Evolutionary conservation across 495 filamentous ascomycete genomes (phyloP).

Genomic region (Penicillium dipodomyicola): DNA sequence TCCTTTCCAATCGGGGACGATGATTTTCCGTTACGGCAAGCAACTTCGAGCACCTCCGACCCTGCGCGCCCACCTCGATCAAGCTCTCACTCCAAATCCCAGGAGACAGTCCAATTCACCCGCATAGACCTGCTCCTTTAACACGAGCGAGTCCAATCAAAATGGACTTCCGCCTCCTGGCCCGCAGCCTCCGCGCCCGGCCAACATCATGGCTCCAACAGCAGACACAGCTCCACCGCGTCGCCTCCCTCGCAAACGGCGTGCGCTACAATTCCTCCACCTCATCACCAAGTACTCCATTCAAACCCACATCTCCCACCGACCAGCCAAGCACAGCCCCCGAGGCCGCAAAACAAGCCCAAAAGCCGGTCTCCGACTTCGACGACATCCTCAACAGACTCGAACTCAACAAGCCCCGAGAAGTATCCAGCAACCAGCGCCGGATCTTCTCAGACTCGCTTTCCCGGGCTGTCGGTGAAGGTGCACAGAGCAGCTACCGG

Average conservation of each 20-base stretch:
- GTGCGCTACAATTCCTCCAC: slow-evolving; percentile 30
- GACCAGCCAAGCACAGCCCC: slow-evolving; percentile 11
- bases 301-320: slow-evolving; percentile 9
- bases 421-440: slow-evolving; percentile 4
- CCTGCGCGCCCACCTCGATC: not conserved
- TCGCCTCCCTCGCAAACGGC: slow-evolving; percentile 19
- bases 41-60: slow-evolving; percentile 12
- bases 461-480: slow-evolving; percentile 24
- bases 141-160: slow-evolving; percentile 7
- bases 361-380: slow-evolving; percentile 25
- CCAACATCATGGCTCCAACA: slow-evolving; percentile 32
- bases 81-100: not conserved
- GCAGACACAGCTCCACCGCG: slow-evolving; percentile 17
- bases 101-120: not conserved
- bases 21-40: slow-evolving; percentile 22
- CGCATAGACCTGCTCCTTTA: slow-evolving; percentile 7
- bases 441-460: slow-evolving; percentile 21
- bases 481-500: not conserved
- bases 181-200: slow-evolving; percentile 37
- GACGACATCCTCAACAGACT: slow-evolving; percentile 42
- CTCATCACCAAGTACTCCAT: slow-evolving; percentile 4
- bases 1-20: slow-evolving; percentile 10
- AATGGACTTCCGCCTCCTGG: slow-evolving; percentile 40
- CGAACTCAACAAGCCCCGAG: slow-evolving; percentile 33
- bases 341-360: slow-evolving; percentile 5